Base-by-base conservation (phyloP, 2,329 filamentous ascomycete species). In the Aspergillus hiratsukae region DNA sequence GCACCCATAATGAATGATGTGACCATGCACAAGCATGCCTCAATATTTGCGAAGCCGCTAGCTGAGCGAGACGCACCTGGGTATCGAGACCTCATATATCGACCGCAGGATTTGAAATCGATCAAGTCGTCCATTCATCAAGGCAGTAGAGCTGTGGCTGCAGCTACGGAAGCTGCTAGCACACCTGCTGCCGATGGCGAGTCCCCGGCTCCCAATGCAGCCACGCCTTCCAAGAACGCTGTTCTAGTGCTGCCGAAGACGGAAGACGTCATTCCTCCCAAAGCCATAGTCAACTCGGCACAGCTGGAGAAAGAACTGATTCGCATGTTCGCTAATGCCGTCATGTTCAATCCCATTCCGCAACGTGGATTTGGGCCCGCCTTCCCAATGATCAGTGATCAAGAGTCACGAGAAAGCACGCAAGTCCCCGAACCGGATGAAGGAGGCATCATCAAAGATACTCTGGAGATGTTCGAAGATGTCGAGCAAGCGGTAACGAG, bases 241-340 rank as follows among this genome's bases (percentile, higher is more conserved):
- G 65, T 75, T 3, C 72, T 77, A 31, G 64, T 76, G 60, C 62
- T 78, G 17, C 72, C 69, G n/a, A 82, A 89, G 55, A 88, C 84
- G 1, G 83, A 87, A 51, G 90, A 97, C 56, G 79, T 96, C 27
- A 81, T 93, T 2, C 90, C 93, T 2, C 93, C 94, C 0, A 90
- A 87, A 65, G 90, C 87, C 21, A 96, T 97, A 65, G 90, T 97
- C 73, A 97, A 97, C 73, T 92, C 89, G 51, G 86, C 88, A 1
- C 94, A 97, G 71, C 81, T 97, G 17, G 93, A 97, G 74, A 90
- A 91, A 63, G 93, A 97, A 72, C 79, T 97, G 10, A 90, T 95
- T 65, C 89, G 95, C 66, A 97, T 97, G 90, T 96, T 97, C 72
- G 91, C 91, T 63, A 97, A 97, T 68, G 93, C 94, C 19, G 89